Conservation (phyloP, 805 yeast genomes). For the Cyberlindnera veronae region DNA sequence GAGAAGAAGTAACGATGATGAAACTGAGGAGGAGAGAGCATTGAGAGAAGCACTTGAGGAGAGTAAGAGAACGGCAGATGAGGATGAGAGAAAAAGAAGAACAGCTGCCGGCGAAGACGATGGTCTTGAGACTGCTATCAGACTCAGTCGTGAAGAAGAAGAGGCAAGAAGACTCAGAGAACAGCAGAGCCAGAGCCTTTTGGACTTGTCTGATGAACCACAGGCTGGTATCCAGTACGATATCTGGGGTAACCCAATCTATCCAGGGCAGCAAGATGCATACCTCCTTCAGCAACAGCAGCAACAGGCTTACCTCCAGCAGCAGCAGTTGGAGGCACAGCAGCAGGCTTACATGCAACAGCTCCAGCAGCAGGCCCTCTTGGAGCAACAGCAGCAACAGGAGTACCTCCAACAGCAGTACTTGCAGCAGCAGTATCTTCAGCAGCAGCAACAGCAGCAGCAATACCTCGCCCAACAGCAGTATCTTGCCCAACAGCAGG, state of each 20-base stretch:
- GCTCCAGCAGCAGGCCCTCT: conserved; percentile 14
- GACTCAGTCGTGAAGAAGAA: conserved; percentile 74
- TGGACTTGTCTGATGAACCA: conserved; percentile 45
- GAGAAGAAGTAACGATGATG: conserved; percentile 28
- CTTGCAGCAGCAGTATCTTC: conserved; percentile 33
- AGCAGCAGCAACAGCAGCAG: conserved; percentile 35
- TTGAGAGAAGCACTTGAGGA: conserved; percentile 77
- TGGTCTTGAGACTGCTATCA: conserved; percentile 65
- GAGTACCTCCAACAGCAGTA: conserved; percentile 33
- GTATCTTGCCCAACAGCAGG: conserved; percentile 5
- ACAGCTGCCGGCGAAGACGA: conserved; percentile 37
- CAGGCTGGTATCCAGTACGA: conserved; percentile 24
- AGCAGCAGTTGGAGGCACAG: conserved; percentile 32
- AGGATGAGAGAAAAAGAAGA: conserved; percentile 64
- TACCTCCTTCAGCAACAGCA: conserved; percentile 13
- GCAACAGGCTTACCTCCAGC: conserved; percentile 36
- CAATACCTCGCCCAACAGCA: conserved; percentile 12
- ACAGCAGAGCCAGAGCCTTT: conserved; percentile 43
- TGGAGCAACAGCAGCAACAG: conserved; percentile 20
- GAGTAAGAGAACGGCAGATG: conserved; percentile 77
- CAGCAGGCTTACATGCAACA: conserved; percentile 27
- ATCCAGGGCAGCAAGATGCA: conserved; percentile 20
- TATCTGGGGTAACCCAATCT: conserved; percentile 29
- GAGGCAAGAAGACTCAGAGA: conserved; percentile 51
- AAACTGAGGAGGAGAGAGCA: conserved; percentile 64